These are phyloP conservation scores for Debaryomyces maramus DNA, from an alignment of 805 yeast species.

Conservation along the genomic window DNA sequence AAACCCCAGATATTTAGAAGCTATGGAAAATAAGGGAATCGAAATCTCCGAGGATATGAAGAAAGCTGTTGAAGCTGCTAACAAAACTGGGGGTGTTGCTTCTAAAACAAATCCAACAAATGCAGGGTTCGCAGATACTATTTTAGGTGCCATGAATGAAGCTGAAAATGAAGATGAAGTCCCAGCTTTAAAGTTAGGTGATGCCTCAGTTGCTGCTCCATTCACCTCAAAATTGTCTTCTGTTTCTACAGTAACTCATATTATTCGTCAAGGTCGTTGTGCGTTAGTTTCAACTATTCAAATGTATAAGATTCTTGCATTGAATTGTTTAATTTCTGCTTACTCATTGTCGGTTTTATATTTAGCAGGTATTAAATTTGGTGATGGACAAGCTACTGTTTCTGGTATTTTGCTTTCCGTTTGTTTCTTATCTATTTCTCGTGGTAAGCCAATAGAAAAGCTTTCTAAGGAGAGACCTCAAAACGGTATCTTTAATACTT, in stretches of 20 bases:
- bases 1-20: slow-evolving; percentile 84
- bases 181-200: slow-evolving; percentile 92
- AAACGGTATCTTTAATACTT: slow-evolving; percentile 91
- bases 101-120: slow-evolving; percentile 30
- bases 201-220: slow-evolving; percentile 99
- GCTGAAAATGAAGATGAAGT: slow-evolving; percentile 78
- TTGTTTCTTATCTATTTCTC: slow-evolving; percentile 92
- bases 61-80: slow-evolving; percentile 56
- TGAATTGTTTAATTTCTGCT: slow-evolving; percentile 95
- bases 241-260: slow-evolving; percentile 89
- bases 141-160: slow-evolving; percentile 54
- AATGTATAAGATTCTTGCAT: slow-evolving; percentile 96
- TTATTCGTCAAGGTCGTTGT: slow-evolving; percentile 97
- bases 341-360: slow-evolving; percentile 91
- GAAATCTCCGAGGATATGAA: slow-evolving; percentile 73
- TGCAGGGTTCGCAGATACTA: slow-evolving; percentile 56
- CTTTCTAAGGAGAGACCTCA: slow-evolving; percentile 94
- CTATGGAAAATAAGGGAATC: slow-evolving; percentile 83
- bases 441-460: slow-evolving; percentile 88
- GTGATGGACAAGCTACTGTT: slow-evolving; percentile 96
- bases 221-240: slow-evolving; percentile 92
- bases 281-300: slow-evolving; percentile 96
- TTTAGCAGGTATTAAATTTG: slow-evolving; percentile 96
- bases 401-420: slow-evolving; percentile 91
- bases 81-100: slow-evolving; percentile 38